These are phyloP conservation scores for Termitomyces sp. DNA, from an alignment of 768 basidiomycete genomes.

Conservation along the genomic window DNA sequence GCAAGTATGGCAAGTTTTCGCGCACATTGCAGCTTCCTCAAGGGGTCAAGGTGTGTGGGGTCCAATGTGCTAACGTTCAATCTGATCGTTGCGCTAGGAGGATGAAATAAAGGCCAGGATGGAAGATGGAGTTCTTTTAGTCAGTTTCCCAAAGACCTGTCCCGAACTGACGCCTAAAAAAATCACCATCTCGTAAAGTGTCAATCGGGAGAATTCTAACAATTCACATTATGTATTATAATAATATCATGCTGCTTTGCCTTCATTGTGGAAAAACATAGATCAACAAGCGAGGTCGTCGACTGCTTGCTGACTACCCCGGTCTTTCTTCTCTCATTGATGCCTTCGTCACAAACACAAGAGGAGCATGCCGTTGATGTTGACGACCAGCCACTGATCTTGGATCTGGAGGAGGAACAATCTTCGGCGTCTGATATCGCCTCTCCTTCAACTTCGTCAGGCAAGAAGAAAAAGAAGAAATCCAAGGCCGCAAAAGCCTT, in stretches of 20 bases:
- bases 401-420: constrained; percentile 25
- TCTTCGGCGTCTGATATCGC: constrained; percentile 22
- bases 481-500: constrained; percentile 58
- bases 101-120: constrained; percentile 43
- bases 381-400: constrained; percentile 30
- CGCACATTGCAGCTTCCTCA: constrained; percentile 42
- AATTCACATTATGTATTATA: neutral
- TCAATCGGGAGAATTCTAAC: neutral
- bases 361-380: constrained; percentile 38
- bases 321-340: constrained; percentile 4
- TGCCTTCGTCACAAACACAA: constrained; percentile 35
- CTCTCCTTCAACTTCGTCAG: constrained; percentile 36
- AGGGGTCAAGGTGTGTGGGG: constrained; percentile 37
- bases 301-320: no score
- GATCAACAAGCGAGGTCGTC: neutral
- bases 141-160: constrained; percentile 42
- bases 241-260: neutral
- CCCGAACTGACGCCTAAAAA: constrained; percentile 39
- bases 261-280: neutral
- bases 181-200: constrained; percentile 26
- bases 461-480: constrained; percentile 87
- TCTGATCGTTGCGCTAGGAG: constrained; percentile 20
- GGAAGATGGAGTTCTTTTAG: constrained; percentile 40
- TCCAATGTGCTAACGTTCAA: neutral
- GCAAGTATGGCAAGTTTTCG: constrained; percentile 43